Base-by-base conservation (phyloP, 1,284 basidiomycete genomes). In the Leccinum subatratum region DNA sequence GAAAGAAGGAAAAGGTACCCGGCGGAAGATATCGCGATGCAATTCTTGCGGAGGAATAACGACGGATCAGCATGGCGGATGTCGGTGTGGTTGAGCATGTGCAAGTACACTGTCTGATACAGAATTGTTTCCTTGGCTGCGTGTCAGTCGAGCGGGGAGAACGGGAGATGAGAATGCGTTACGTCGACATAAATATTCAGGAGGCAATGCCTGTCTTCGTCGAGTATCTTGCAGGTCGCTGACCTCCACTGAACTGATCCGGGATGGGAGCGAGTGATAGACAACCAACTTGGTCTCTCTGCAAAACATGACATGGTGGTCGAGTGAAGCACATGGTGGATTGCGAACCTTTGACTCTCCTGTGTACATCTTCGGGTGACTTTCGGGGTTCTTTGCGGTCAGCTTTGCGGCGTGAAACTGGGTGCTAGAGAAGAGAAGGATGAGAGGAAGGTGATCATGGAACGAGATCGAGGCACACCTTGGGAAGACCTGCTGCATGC, bases 171-270 rank as follows among this genome's bases (percentile, higher is more conserved):
- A 56, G 32, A 30, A 62, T 4, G 56, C 74, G 86, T 71, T 73
- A 90, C 90, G 69, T 92, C 89, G 65, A 91, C 79, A 73, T 91
- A 91, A 64, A 92, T 84, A 71, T 88, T 89, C 61, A 91, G 77
- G 66, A 86, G 78, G 74, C 86, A 90, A 32, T 83, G 81, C 63
- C 86, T 83, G 32, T 84, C 86, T 73, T 91, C 88, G 70, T 91
- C 88, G 51, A 81, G 77, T 63, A 93, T 77, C 72, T 82, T 89
- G 77, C 91, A 92, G 16, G 83, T 87, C 25, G 88, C 91, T 57
- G 82, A 77, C 72, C 87, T 81, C 91, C 91, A 93, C 63, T 86
- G 85, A 16, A 86, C 87, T 18, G 81, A 77, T 42, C 79, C 80
- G 37, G 81, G 76, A 25, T 84, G 71, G 34, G 80, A 81, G 67